phyloP scores from a whole-genome alignment of 2,329 filamentous ascomycete genomes.

The Talaromyces marneffei region DNA sequence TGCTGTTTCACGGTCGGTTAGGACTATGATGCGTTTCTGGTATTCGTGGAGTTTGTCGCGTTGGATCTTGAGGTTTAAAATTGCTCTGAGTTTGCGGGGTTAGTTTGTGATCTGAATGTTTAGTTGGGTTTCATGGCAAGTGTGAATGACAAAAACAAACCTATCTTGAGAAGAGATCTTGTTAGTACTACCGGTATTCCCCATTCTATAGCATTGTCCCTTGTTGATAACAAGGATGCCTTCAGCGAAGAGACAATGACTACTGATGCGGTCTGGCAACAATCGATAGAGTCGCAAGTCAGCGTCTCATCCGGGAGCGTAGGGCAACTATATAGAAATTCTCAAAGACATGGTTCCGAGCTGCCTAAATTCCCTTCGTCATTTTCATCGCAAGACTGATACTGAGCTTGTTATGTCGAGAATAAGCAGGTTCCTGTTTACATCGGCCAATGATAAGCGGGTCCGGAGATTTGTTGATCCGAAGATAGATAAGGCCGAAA shows the following conservation, averaged over 20 bases:
- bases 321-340: not conserved
- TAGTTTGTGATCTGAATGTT: not conserved
- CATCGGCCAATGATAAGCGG: conserved; percentile 6
- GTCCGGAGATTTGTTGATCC: conserved; percentile 1
- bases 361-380: not conserved
- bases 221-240: not conserved
- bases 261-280: not conserved
- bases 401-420: not conserved
- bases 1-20: conserved; percentile 81
- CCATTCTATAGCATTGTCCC: conserved; percentile 46
- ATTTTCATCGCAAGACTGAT: not conserved
- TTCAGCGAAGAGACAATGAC: not conserved
- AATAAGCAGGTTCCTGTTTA: not conserved
- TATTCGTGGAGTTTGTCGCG: conserved; percentile 96
- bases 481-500: conserved; percentile 4
- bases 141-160: conserved; percentile 46
- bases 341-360: not conserved
- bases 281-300: not conserved
- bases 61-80: conserved; percentile 95
- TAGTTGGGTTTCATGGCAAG: not conserved
- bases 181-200: conserved; percentile 57
- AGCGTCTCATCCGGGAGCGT: not conserved
- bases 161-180: conserved; percentile 78
- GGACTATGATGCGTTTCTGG: conserved; percentile 77
- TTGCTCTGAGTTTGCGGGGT: conserved; percentile 58